Conservation (phyloP, 164 flowering plant genomes). For the Macadamia integrifolia region DNA sequence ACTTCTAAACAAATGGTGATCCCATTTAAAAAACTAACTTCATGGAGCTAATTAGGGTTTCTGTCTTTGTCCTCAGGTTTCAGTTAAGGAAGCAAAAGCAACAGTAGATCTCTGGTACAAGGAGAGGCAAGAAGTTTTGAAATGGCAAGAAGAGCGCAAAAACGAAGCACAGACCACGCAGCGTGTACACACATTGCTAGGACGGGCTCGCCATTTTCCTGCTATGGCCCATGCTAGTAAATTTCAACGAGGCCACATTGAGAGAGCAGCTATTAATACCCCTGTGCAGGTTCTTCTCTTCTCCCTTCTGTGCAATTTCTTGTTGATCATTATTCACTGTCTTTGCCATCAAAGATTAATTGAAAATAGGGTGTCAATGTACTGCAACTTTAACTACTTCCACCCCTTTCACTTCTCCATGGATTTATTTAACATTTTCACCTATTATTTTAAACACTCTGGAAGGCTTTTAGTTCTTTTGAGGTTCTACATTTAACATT, state of each 20-base stretch:
- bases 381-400: too few species aligned
- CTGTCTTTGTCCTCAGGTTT: constrained; percentile 47
- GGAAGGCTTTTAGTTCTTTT: too few species aligned
- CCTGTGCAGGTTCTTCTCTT: constrained; percentile 75
- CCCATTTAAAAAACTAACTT: background rate
- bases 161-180: constrained; percentile 34
- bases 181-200: constrained; percentile 71
- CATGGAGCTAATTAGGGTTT: background rate
- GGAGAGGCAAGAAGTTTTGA: constrained; percentile 71
- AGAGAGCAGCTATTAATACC: constrained; percentile 94
- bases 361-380: too few species aligned
- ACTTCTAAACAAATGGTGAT: background rate
- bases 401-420: too few species aligned
- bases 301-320: background rate
- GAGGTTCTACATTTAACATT: too few species aligned
- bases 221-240: constrained; percentile 30
- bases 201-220: constrained; percentile 80
- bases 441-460: too few species aligned
- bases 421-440: too few species aligned
- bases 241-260: constrained; percentile 57
- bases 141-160: constrained; percentile 75
- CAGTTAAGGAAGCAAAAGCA: constrained; percentile 74
- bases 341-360: background rate
- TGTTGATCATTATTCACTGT: background rate
- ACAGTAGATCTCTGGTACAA: constrained; percentile 90